These are phyloP conservation scores for Trypanosoma rangeli DNA, from an alignment of 208 protist species.

Conservation along the genomic window DNA sequence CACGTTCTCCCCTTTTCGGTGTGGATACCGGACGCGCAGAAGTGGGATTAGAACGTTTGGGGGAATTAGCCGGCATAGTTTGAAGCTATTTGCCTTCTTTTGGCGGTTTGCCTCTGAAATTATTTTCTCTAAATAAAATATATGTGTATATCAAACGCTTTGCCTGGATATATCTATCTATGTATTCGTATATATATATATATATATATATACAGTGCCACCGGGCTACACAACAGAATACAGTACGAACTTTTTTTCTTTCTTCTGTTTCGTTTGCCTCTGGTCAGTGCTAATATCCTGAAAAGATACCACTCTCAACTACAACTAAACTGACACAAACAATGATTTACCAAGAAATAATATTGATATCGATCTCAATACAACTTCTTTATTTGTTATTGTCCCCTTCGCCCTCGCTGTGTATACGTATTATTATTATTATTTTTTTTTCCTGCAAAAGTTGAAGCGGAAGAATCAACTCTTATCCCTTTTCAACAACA, in stretches of 20 bases:
- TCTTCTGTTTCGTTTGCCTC: too few species aligned
- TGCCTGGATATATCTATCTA: too few species aligned
- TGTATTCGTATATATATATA: too few species aligned
- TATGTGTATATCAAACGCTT: too few species aligned
- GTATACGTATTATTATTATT: too few species aligned
- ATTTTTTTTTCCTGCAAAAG: not conserved
- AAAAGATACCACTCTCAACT: too few species aligned
- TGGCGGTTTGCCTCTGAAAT: not conserved
- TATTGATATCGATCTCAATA: not conserved
- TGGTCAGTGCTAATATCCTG: too few species aligned
- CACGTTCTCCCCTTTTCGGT: constrained; percentile 17
- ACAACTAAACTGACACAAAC: too few species aligned
- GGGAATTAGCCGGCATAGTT: constrained; percentile 11
- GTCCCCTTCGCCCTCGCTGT: not conserved
- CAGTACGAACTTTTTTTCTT: too few species aligned
- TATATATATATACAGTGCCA: too few species aligned
- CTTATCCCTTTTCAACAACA: not conserved
- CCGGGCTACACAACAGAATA: too few species aligned
- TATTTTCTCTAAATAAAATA: not conserved
- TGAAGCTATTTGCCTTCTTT: not conserved
- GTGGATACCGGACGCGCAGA: constrained; percentile 7
- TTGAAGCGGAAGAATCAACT: not conserved
- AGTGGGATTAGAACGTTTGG: constrained; percentile 2
- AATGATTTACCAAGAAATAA: too few species aligned
- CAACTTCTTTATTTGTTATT: not conserved